phyloP scores from a whole-genome alignment of 768 basidiomycete genomes.

The Sporobolomyces phaffii region DNA sequence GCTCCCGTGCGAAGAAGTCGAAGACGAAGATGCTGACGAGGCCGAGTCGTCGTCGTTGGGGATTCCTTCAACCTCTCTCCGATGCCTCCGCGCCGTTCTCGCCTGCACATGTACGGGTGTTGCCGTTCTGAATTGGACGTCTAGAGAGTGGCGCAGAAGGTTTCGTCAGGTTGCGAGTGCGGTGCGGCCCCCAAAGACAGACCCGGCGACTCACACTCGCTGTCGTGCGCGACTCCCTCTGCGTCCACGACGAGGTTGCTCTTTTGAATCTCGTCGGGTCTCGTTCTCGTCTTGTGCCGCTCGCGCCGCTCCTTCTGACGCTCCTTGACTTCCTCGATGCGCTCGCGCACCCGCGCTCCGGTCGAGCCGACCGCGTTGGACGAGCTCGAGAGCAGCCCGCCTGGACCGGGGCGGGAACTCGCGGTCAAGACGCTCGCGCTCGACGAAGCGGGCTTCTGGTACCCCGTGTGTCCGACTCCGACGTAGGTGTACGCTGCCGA shows the following conservation, averaged over 20 bases:
- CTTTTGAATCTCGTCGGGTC: conserved; percentile 24
- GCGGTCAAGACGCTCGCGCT: background rate
- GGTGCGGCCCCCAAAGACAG: too few relatives aligned
- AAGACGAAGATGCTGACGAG: conserved; percentile 21
- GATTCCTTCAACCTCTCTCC: background rate
- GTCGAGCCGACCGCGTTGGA: background rate
- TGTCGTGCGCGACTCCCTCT: conserved; percentile 34
- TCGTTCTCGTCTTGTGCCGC: conserved; percentile 10
- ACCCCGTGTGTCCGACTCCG: conserved; percentile 25
- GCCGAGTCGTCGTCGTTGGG: conserved; percentile 31
- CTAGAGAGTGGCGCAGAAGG: conserved; percentile 9
- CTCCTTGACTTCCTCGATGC: conserved; percentile 35
- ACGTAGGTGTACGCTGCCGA: conserved; percentile 15
- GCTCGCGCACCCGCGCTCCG: conserved; percentile 20
- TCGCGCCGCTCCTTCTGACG: conserved; percentile 29
- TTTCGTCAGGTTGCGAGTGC: too few relatives aligned
- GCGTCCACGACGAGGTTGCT: conserved; percentile 26
- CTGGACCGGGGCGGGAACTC: background rate
- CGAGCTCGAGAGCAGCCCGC: conserved; percentile 1
- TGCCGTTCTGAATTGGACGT: conserved; percentile 33
- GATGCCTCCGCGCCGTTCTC: conserved; percentile 1
- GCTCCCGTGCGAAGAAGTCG: conserved; percentile 4
- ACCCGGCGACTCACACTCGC: conserved; percentile 26
- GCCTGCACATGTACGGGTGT: conserved; percentile 22
- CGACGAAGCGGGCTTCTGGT: background rate